These are phyloP conservation scores for Malus orientalis DNA, from an alignment of 306 rosid genomes.

Conservation along the genomic window DNA sequence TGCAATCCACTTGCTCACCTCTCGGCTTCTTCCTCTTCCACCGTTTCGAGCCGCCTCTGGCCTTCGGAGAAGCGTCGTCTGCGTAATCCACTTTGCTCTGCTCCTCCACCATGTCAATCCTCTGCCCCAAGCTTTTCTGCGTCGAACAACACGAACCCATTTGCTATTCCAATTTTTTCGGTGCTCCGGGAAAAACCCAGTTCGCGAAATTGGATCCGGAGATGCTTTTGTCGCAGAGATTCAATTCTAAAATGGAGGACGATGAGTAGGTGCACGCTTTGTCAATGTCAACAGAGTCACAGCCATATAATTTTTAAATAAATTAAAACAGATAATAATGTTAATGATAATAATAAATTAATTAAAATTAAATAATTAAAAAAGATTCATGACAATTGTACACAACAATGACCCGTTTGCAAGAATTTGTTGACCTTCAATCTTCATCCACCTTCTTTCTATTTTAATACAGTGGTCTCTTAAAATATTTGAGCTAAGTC, in stretches of 20 bases:
- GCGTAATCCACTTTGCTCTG: not conserved
- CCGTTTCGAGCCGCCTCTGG: not conserved
- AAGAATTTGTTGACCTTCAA: constrained; percentile 2
- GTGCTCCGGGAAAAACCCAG: not conserved
- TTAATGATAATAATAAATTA: not conserved
- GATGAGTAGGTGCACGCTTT: not conserved
- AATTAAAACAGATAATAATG: not conserved
- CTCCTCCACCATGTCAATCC: constrained; percentile 7
- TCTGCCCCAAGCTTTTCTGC: constrained; percentile 7
- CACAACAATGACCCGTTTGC: not conserved
- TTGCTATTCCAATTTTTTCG: not conserved
- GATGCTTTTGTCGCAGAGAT: not conserved
- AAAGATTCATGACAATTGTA: not conserved
- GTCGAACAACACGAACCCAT: constrained; percentile 18
- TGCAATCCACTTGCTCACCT: constrained; percentile 12
- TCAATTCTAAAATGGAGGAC: not conserved
- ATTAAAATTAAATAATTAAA: too few relatives aligned
- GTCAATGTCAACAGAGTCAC: not conserved
- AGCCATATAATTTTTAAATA: not conserved
- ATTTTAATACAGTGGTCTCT: not conserved
- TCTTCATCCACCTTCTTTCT: not conserved
- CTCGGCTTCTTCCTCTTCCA: constrained; percentile 14
- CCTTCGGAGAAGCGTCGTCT: not conserved
- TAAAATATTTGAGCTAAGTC: too few relatives aligned
- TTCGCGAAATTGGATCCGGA: constrained; percentile 4